Base-by-base conservation (phyloP, 2,329 filamentous ascomycete species). In the Xylaria sp. region DNA sequence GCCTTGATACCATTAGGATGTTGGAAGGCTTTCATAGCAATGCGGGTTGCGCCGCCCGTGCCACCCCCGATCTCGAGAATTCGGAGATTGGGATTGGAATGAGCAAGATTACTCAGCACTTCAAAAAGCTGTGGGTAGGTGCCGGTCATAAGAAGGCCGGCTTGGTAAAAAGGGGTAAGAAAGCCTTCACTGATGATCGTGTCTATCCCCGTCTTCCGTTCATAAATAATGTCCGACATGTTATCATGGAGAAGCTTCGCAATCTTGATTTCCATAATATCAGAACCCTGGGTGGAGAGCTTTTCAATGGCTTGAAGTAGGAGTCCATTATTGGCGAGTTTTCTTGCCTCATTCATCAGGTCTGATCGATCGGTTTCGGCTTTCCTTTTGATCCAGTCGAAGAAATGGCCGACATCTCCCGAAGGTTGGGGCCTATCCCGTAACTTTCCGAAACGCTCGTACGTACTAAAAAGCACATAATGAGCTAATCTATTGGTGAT, bases 1-100 rank as follows among this genome's bases (percentile, higher is more conserved):
- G 47, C 17, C 46, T 67, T 65, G 13, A 65, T 46, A 21, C 55
- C 55, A 8, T 58, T 47, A 2, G 47, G 21, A 0, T 37, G 10
- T 5, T 2, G 2, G 1, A 58, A n/a, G 1, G 47, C 55, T 4
- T 6, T 19, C 55, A 58, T 58, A 6, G 48, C 47, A 15, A 46
- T 38, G 4, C 55, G 47, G 7, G 55, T 58, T 1, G 55, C 55
- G 10, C 37, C 47, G 6, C 49, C 57, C 4, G 57, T 60, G 10
- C 57, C 57, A 19, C n/a, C 57, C 6, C 57, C 57, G 37, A 60
- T 41, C 19, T 60, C 57, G 2, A 60, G 13, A 7, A 29, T 17
- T 4, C 57, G 27, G 11, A 41, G 4, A 15, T 60, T 43, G 0
- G 57, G 57, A 10, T 60, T 60, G 15, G 21, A 11, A n/a, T 48